Conservation (phyloP, 2,329 filamentous ascomycete genomes). For the Trematosphaeria pertusa region DNA sequence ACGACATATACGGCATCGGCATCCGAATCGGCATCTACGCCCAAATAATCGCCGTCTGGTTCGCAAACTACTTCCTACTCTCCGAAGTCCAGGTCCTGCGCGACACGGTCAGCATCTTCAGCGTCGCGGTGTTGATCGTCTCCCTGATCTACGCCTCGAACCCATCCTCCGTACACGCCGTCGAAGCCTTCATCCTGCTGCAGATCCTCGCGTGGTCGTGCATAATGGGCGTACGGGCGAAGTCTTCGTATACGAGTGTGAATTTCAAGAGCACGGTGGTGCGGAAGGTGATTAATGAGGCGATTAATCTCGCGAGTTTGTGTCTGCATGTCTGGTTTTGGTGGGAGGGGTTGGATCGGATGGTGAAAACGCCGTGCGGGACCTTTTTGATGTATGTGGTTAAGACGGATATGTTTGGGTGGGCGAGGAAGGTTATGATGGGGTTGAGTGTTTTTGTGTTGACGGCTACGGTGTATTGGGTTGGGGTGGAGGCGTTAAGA, state of each 20-base stretch:
- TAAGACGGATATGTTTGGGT: constrained; percentile 28
- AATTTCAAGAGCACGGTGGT: constrained; percentile 5
- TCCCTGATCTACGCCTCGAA: constrained; percentile 19
- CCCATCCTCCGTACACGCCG: constrained; percentile 16
- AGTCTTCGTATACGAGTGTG: constrained; percentile 3
- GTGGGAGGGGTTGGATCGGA: constrained; percentile 27
- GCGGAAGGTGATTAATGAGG: constrained; percentile 6
- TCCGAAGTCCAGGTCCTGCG: constrained; percentile 26
- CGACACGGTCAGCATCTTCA: constrained; percentile 29
- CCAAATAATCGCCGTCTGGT: constrained; percentile 35
- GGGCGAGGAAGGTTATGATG: constrained; percentile 27
- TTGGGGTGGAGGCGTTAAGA: constrained; percentile 6
- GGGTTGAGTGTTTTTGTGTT: constrained; percentile 16
- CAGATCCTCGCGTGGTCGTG: constrained; percentile 26
- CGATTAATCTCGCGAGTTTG: constrained; percentile 11
- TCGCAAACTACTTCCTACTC: constrained; percentile 34
- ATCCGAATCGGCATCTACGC: constrained; percentile 40
- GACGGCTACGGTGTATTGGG: constrained; percentile 12
- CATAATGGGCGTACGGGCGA: constrained; percentile 15
- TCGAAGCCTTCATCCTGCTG: constrained; percentile 29
- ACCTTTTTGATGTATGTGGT: constrained; percentile 25
- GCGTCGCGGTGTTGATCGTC: constrained; percentile 27
- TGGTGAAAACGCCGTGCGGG: constrained; percentile 25
- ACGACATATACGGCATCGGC: constrained; percentile 37
- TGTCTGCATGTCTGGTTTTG: constrained; percentile 29